Evolutionary conservation across 2,329 filamentous ascomycete species (phyloP), one percentile per base, ranked within the genome.

Genomic region (Escovopsis weberi): DNA sequence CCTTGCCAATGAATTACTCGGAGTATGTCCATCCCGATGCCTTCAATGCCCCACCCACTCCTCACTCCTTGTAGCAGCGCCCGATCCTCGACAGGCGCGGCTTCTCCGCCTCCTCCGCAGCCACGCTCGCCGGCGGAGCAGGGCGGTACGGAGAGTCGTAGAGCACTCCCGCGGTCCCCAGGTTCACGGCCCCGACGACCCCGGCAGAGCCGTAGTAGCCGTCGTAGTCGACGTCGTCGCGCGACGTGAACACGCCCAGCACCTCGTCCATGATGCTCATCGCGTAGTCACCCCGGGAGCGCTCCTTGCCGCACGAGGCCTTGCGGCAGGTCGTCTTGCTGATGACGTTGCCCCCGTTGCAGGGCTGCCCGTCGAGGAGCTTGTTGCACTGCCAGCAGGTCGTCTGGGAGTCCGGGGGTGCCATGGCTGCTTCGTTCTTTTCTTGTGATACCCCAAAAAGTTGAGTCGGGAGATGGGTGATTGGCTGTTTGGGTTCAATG

Each of bases 201-300:
- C 8, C 28, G 8, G 3, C 11, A 3, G 28, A 7, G 28, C 28
- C 28, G 28, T 32, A 32, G 28, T 36, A 36, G 34, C n/a, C n/a
- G 34, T 40, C 28, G 38, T 40, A 40, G 23, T 40, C 38, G 28
- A 40, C 15, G 4, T 19, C 10, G 38, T 40, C 38, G 23, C 26
- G 26, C 3, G 26, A 19, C 4, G 10, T 12, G 15, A 40, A 40
- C 26, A 40, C 38, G n/a, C 38, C 38, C 10, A 40, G 38, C 26
- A 28, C 38, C 15, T 28, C 38, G 28, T 40, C 38, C 26, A 40
- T 40, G 38, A 40, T 32, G 30, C 30, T 40, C 28, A 40, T 33
- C 26, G 38, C 38, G n/a, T 33, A 30, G 30, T 40, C 38, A n/a
- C 38, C 38, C 6, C 10, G 10, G 12, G 26, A 26, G 26, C 38